Evolutionary conservation across 2,329 filamentous ascomycete genomes (phyloP).

Genomic region (Beauveria australis): DNA sequence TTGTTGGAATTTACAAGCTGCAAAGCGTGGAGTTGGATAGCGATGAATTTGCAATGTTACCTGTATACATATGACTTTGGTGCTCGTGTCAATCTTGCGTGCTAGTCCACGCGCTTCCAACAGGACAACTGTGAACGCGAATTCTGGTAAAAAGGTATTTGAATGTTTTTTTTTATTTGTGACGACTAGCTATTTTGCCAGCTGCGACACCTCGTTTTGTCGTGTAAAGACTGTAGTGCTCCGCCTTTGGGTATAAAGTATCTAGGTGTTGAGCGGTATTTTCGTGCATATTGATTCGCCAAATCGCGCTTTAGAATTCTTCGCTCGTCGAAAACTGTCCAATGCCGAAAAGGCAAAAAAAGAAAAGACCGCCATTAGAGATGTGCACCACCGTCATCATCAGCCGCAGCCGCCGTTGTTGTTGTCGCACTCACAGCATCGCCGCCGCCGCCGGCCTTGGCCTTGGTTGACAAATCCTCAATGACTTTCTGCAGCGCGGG

Average conservation of each 20-base stretch:
- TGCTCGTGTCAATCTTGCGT: too few relatives aligned
- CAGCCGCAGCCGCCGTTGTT: slow-evolving; percentile 11
- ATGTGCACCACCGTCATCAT: slow-evolving; percentile 8
- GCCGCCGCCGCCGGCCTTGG: slow-evolving; percentile 13
- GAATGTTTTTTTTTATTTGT: not conserved
- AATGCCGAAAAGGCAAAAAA: not conserved
- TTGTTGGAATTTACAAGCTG: not conserved
- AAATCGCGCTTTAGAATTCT: slow-evolving; percentile 13
- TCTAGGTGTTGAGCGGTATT: not conserved
- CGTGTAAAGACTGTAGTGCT: not conserved
- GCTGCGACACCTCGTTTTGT: not conserved
- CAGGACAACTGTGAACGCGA: not conserved
- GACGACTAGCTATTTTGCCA: not conserved
- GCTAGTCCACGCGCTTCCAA: too few relatives aligned
- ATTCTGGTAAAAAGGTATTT: not conserved
- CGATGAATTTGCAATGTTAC: not conserved
- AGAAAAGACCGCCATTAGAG: not conserved
- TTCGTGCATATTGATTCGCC: not conserved
- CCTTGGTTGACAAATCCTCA: slow-evolving; percentile 19
- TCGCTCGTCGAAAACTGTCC: slow-evolving; percentile 18
- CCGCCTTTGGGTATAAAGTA: not conserved
- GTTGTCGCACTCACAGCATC: slow-evolving; percentile 10
- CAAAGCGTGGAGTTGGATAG: slow-evolving; percentile 9
- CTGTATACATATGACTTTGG: not conserved
- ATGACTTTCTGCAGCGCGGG: slow-evolving; percentile 24